Percentiles rank a stretch among this genome's conserved stretches.
Conservation (phyloP, 176 grass and related monocot genomes). For the Typha latifolia region DNA sequence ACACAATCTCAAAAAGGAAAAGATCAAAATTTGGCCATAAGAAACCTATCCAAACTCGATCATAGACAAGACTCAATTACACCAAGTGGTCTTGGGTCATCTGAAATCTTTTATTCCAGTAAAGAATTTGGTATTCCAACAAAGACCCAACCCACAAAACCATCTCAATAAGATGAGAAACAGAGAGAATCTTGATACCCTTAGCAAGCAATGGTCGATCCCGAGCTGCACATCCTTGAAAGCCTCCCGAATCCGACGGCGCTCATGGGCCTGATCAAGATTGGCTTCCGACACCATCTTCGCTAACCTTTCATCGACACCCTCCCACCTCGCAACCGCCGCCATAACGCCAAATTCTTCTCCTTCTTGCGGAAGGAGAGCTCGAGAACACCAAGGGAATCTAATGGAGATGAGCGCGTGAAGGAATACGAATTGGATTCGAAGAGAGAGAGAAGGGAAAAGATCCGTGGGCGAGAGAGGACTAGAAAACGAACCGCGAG, state of each 20-base stretch:
- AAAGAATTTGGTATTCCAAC: not conserved
- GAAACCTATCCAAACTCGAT: too few species aligned
- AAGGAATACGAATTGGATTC: too few species aligned
- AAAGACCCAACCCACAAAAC: not conserved
- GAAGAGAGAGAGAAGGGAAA: too few species aligned
- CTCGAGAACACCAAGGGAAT: not conserved
- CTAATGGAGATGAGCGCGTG: not conserved
- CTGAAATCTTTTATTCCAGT: not conserved
- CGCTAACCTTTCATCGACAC: slow-evolving; percentile 57
- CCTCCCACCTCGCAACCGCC: slow-evolving; percentile 8
- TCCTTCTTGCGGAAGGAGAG: slow-evolving; percentile 4
- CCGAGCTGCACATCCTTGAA: slow-evolving; percentile 78
- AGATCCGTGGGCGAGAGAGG: too few species aligned
- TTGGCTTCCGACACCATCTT: slow-evolving; percentile 43
- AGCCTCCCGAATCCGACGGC: slow-evolving; percentile 61
- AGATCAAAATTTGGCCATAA: too few species aligned
- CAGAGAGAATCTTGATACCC: slow-evolving; percentile 21
- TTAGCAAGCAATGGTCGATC: slow-evolving; percentile 90
- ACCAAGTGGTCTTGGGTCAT: too few species aligned
- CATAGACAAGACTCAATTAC: too few species aligned
- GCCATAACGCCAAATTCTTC: slow-evolving; percentile 1
- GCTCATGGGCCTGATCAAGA: slow-evolving; percentile 62
- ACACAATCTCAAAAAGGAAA: too few species aligned
- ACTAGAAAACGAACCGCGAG: too few species aligned
- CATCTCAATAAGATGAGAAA: not conserved